Evolutionary conservation across 169 alveolate genomes (phyloP), one percentile per base, ranked within the genome.

Genomic region (Toxoplasma gondii): DNA sequence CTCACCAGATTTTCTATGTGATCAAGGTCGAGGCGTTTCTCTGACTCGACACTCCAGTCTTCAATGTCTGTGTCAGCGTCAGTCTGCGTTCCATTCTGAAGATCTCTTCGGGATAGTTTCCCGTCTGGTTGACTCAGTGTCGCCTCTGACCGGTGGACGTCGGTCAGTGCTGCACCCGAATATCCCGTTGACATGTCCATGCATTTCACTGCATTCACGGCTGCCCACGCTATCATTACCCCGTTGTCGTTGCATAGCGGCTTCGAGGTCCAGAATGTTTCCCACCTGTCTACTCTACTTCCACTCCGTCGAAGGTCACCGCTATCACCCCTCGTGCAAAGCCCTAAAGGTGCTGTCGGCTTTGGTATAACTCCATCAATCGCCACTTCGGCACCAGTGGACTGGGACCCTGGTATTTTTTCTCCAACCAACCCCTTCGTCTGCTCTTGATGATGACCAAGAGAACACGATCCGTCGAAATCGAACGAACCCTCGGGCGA

Each of bases 181-280:
- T 2, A 43, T 2, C n/a, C 67, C 29, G 90, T 36, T 7, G 90
- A 12, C 41, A 17, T 4, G 69, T 82, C 64, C 64, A 82, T 82
- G 34, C 69, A 31, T 82, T 31, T 41, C 27, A 82, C 5, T n/a
- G 90, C 41, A 29, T 41, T 24, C 41, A 82, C n/a, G 24, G 90
- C 90, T 2, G 69, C 64, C 90, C 90, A 82, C 27, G 90, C 90
- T 12, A 82, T 82, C 90, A 82, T 82, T 34, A 82, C 90, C 10
- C 90, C 90, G 41, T 82, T 82, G 41, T 82, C 90, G 41, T 82
- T 82, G 90, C 90, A 82, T 1, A 82, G 64, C 53, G 44, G 36
- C 67, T 38, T 43, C 29, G 90, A 49, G 31, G 90, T 31, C n/a
- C 31, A 24, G 17, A 82, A 36, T 7, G 39, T 41, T 7, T 82